A percentile compares a stretch with the other conserved stretches of the same genome.
Conservation (phyloP, 2,329 filamentous ascomycete genomes). For the Botrytis hyacinthi region DNA sequence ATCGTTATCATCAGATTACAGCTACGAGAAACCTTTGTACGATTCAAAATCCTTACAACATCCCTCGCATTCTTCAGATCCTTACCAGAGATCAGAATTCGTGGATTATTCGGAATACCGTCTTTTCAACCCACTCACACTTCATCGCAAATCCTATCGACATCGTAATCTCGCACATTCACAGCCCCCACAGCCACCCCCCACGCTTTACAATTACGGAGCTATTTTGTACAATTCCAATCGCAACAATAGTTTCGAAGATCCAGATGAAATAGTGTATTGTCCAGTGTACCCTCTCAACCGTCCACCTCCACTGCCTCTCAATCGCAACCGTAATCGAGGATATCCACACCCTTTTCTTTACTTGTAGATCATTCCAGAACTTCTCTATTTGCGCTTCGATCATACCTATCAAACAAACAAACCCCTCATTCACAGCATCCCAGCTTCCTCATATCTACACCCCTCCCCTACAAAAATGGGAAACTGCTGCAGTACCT, state of each 20-base stretch:
- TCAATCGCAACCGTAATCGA: neutral
- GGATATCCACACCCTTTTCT: neutral
- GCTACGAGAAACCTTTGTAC: neutral
- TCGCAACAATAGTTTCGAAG: neutral
- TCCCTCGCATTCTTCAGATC: neutral
- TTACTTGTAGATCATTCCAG: neutral
- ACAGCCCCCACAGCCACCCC: too few relatives aligned
- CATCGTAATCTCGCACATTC: neutral
- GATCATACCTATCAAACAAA: neutral
- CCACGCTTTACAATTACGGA: neutral
- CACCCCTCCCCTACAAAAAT: slow-evolving; percentile 47
- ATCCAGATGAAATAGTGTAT: neutral
- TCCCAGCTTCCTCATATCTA: neutral
- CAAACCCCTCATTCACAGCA: slow-evolving; percentile 1
- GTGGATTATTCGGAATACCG: neutral
- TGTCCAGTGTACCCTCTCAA: neutral
- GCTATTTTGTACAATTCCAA: neutral
- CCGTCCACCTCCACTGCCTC: neutral
- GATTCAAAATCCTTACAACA: neutral
- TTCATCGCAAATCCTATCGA: neutral
- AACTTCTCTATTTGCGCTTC: neutral
- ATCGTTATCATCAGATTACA: neutral
- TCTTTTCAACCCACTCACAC: neutral
- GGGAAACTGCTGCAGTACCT: slow-evolving; percentile 85
- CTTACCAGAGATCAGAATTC: neutral